Percentiles rank a stretch among this genome's conserved stretches.
Conservation (phyloP, 1,284 basidiomycete species). For the Heliocybe sulcata region DNA sequence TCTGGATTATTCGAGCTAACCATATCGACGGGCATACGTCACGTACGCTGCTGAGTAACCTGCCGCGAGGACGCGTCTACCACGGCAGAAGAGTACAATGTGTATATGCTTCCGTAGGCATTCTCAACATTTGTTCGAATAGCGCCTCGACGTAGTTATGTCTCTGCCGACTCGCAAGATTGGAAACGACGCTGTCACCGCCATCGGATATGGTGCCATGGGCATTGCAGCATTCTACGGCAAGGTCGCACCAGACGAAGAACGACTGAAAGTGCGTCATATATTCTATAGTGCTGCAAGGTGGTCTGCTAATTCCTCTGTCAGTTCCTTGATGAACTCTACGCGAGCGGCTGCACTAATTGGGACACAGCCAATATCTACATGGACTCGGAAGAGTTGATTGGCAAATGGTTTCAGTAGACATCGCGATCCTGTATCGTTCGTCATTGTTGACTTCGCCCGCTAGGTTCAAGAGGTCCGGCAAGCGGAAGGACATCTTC, state of each 20-base stretch:
- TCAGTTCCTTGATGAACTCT: conserved; percentile 18
- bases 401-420: conserved; percentile 8
- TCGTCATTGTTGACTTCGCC: conserved; percentile 5
- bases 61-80: too few relatives aligned
- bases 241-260: conserved; percentile 26
- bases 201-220: conserved; percentile 32
- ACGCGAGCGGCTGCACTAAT: conserved; percentile 4
- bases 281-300: background rate
- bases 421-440: conserved; percentile 14
- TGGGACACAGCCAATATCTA: conserved; percentile 10
- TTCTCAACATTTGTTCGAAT: background rate
- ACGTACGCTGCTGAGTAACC: too few relatives aligned
- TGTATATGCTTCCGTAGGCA: too few relatives aligned
- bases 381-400: conserved; percentile 6
- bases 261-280: conserved; percentile 30
- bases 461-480: conserved; percentile 20
- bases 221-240: conserved; percentile 30
- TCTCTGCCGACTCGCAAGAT: conserved; percentile 16
- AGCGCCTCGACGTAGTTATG: background rate
- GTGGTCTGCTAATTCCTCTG: background rate
- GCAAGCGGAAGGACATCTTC: conserved; percentile 24
- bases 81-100: too few relatives aligned
- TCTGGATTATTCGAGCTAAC: too few relatives aligned
- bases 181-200: conserved; percentile 17
- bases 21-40: too few relatives aligned